These are phyloP conservation scores for Citrus reticulata DNA, from an alignment of 345 rosid genomes.

Conservation along the genomic window DNA sequence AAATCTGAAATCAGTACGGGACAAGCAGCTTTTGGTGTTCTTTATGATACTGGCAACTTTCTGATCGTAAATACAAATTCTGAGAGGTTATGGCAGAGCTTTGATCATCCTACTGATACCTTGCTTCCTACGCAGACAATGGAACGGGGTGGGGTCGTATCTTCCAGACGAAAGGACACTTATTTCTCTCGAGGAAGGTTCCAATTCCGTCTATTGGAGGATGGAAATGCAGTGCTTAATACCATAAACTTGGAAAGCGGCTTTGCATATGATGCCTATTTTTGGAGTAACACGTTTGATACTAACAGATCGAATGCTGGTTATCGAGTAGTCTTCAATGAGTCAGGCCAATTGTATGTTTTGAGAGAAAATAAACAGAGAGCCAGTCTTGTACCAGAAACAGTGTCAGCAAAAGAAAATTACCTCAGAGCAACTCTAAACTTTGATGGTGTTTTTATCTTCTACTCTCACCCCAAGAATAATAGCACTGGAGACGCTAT, in stretches of 20 bases:
- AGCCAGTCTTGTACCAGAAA: not conserved
- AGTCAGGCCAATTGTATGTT: slow-evolving; percentile 25
- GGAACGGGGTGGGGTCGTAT: slow-evolving; percentile 6
- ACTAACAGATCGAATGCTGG: slow-evolving; percentile 16
- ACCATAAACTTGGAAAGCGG: slow-evolving; percentile 20
- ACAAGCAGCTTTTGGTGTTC: slow-evolving; percentile 13
- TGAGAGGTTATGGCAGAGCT: slow-evolving; percentile 26
- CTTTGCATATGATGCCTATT: slow-evolving; percentile 17
- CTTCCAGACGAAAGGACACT: slow-evolving; percentile 16
- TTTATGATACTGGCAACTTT: slow-evolving; percentile 32
- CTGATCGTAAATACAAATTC: slow-evolving; percentile 5
- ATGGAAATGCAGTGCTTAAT: slow-evolving; percentile 32
- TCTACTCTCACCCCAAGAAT: slow-evolving; percentile 21
- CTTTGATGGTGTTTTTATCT: slow-evolving; percentile 36
- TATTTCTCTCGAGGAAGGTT: slow-evolving; percentile 41
- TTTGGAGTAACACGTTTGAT: slow-evolving; percentile 7
- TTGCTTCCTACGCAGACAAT: slow-evolving; percentile 33
- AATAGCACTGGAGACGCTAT: not conserved
- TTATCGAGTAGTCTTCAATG: slow-evolving; percentile 18
- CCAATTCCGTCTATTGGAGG: slow-evolving; percentile 16
- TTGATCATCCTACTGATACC: slow-evolving; percentile 31
- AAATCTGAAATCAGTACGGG: not conserved
- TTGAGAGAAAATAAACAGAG: slow-evolving; percentile 9
- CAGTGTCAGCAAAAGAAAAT: not conserved
- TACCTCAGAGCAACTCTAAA: slow-evolving; percentile 28